Evolutionary conservation across 371 early-diverging fungal genomes (phyloP).

Genomic region (Lichtheimia corymbifera): DNA sequence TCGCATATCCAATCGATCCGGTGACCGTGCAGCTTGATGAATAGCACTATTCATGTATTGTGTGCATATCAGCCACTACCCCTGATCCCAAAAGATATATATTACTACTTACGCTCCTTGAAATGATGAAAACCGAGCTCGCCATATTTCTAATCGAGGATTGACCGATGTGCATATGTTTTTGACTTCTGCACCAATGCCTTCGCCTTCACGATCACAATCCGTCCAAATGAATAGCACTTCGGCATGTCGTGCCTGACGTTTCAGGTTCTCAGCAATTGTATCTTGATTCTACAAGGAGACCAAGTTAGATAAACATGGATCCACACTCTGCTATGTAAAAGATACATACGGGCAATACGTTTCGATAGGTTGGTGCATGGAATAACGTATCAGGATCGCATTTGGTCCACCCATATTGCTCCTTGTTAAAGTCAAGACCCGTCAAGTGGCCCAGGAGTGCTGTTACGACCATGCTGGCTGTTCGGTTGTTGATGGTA

Average conservation of each 20-base stretch:
- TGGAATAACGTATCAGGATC: slow-evolving; percentile 69
- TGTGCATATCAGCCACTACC: background rate
- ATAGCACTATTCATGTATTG: slow-evolving; percentile 39
- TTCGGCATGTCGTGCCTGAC: slow-evolving; percentile 62
- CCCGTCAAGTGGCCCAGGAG: slow-evolving; percentile 81
- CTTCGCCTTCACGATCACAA: slow-evolving; percentile 99
- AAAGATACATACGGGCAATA: background rate
- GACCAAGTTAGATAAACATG: background rate
- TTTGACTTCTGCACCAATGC: slow-evolving; percentile 92
- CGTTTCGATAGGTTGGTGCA: slow-evolving; percentile 12
- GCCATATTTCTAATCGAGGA: slow-evolving; percentile 61
- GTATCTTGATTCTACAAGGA: slow-evolving; percentile 12
- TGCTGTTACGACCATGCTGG: slow-evolving; percentile 83
- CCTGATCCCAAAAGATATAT: background rate
- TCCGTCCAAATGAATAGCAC: slow-evolving; percentile 99
- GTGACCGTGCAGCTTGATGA: slow-evolving; percentile 76
- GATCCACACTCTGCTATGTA: background rate
- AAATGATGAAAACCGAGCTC: slow-evolving; percentile 87
- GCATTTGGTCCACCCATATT: slow-evolving; percentile 61
- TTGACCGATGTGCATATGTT: slow-evolving; percentile 70
- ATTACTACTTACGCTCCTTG: slow-evolving; percentile 50
- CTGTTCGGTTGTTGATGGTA: slow-evolving; percentile 54
- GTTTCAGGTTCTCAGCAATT: slow-evolving; percentile 53
- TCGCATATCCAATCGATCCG: slow-evolving; percentile 69
- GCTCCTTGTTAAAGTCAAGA: slow-evolving; percentile 63